Conservation (phyloP, 495 filamentous ascomycete genomes). For the Trichoderma gamsii region DNA sequence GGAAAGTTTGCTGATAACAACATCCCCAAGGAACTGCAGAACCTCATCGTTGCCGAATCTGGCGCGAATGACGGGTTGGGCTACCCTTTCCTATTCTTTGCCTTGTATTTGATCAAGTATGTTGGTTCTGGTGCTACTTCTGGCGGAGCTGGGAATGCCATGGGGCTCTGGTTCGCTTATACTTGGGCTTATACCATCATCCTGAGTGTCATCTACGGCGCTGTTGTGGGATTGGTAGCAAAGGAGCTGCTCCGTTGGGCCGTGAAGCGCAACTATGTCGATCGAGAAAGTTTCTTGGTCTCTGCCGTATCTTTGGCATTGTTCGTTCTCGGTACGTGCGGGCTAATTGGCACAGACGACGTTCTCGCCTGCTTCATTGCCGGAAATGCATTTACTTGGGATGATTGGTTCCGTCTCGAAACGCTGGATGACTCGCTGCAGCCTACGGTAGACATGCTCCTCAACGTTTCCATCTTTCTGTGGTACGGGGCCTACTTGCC, state of each 20-base stretch:
- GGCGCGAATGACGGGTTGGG: constrained; percentile 93
- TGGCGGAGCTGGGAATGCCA: constrained; percentile 60
- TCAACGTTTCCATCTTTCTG: constrained; percentile 79
- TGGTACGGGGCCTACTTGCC: constrained; percentile 89
- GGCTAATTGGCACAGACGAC: constrained; percentile 87
- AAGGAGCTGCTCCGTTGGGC: constrained; percentile 80
- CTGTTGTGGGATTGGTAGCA: constrained; percentile 69
- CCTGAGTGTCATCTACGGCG: constrained; percentile 72
- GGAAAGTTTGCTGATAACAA: constrained; percentile 90
- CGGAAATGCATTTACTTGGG: constrained; percentile 85
- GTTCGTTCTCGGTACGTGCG: constrained; percentile 81
- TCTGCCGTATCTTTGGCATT: constrained; percentile 51
- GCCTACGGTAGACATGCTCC: constrained; percentile 76
- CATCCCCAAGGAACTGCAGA: constrained; percentile 73
- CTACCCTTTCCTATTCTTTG: constrained; percentile 83
- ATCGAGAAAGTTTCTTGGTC: constrained; percentile 84
- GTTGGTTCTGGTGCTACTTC: constrained; percentile 36
- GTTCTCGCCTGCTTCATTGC: constrained; percentile 91
- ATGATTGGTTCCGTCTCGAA: constrained; percentile 89
- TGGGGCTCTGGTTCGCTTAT: constrained; percentile 80
- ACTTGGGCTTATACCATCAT: constrained; percentile 82
- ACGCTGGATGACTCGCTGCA: constrained; percentile 85
- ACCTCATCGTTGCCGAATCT: constrained; percentile 83
- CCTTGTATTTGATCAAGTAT: constrained; percentile 78
- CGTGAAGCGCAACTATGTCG: constrained; percentile 74